Conservation (phyloP, 148 eudicot species). For the Amaranthus hypochondriacus region DNA sequence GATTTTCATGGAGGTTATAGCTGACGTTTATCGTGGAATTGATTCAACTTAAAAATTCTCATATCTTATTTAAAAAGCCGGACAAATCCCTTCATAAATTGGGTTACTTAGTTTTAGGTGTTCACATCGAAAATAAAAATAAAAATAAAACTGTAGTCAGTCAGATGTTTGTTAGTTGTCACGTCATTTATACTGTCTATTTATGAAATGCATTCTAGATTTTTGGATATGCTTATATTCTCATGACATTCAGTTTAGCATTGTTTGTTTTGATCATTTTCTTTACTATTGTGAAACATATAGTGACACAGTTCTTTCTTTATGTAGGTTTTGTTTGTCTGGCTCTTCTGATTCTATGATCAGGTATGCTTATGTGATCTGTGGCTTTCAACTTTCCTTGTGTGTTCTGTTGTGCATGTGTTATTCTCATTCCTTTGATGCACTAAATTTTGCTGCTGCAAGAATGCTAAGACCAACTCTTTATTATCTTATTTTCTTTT, state of each 20-base stretch:
- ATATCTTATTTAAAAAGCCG: no score
- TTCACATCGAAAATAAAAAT: not conserved
- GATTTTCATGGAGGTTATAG: no score
- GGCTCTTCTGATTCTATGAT: slow-evolving; percentile 99
- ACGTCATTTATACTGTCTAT: not conserved
- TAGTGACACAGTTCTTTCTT: slow-evolving; percentile 17
- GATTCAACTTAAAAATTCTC: no score
- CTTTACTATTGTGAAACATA: not conserved
- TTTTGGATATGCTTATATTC: not conserved
- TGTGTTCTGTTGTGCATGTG: not conserved
- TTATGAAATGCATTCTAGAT: not conserved
- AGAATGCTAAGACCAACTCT: not conserved
- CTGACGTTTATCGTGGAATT: no score
- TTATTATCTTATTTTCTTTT: not conserved
- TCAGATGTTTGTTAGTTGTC: not conserved
- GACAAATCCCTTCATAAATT: not conserved
- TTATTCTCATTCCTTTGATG: not conserved
- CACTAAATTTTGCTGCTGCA: not conserved
- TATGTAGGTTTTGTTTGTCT: slow-evolving; percentile 86
- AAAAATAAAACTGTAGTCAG: not conserved
- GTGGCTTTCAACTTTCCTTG: not conserved
- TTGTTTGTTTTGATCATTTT: not conserved
- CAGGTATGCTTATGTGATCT: slow-evolving; percentile 41
- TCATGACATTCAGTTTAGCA: not conserved
- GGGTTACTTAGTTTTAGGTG: not conserved